Percentiles rank a stretch among this genome's conserved stretches.
These are phyloP conservation scores for Verbascum thapsus DNA, from an alignment of 257 asterid genomes.

Conservation along the genomic window DNA sequence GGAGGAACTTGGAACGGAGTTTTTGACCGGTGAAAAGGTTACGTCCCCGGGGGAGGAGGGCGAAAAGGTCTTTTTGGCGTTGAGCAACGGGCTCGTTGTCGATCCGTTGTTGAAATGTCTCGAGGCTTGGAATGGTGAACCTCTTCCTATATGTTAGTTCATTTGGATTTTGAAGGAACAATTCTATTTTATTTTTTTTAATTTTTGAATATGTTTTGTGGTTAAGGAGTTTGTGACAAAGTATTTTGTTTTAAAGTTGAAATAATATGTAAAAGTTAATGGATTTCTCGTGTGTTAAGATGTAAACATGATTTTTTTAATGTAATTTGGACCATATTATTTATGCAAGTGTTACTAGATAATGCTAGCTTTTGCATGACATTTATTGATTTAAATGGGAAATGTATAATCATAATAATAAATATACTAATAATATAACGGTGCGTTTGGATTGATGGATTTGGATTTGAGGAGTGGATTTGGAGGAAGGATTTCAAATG, in stretches of 20 bases:
- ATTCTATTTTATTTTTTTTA: neutral
- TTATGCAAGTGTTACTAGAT: neutral
- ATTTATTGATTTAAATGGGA: no score
- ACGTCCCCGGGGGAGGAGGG: conserved; percentile 81
- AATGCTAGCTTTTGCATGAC: no score
- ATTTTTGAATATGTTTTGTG: neutral
- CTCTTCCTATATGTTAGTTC: conserved; percentile 66
- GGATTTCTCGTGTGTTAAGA: neutral
- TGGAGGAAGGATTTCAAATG: no score
- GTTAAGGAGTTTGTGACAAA: neutral
- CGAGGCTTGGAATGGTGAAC: conserved; percentile 73
- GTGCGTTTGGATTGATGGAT: no score
- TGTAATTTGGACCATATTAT: neutral
- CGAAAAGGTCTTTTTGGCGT: conserved; percentile 79
- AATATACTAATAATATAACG: no score
- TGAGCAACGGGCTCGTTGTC: conserved; percentile 55
- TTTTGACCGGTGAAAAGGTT: conserved; percentile 65
- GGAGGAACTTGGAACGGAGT: conserved; percentile 54
- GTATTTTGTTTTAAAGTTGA: neutral
- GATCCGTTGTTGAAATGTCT: conserved; percentile 80
- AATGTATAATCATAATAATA: no score
- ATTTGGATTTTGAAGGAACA: neutral
- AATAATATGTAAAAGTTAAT: conserved; percentile 17
- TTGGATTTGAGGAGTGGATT: no score
- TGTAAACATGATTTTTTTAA: neutral